Evolutionary conservation across 2,329 filamentous ascomycete genomes (phyloP).

Genomic region (Samsoniella hepiali): DNA sequence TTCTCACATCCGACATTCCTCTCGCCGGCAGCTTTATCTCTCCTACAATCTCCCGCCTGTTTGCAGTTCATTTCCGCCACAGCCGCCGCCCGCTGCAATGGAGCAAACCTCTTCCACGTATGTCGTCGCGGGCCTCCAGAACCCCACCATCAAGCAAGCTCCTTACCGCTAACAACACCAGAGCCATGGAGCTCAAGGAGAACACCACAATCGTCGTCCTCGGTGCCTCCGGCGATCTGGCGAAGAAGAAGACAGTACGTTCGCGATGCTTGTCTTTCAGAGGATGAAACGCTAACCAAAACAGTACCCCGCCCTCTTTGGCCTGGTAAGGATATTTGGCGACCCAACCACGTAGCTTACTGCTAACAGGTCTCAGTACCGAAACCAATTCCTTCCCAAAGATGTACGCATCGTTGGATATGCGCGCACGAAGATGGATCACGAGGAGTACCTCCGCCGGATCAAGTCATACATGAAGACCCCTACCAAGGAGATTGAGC

Average conservation of each 20-base stretch:
- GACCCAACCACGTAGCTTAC: neutral
- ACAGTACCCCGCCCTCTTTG: slow-evolving; percentile 94
- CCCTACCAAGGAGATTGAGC: slow-evolving; percentile 93
- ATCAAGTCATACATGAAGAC: slow-evolving; percentile 99
- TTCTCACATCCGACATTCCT: neutral
- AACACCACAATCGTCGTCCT: slow-evolving; percentile 97
- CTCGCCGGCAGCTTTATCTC: neutral
- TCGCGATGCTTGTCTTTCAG: slow-evolving; percentile 17
- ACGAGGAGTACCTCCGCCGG: slow-evolving; percentile 87
- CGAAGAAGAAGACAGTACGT: slow-evolving; percentile 98
- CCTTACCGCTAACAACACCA: slow-evolving; percentile 35
- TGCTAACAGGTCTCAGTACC: slow-evolving; percentile 61
- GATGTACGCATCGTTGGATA: slow-evolving; percentile 97
- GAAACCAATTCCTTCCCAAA: slow-evolving; percentile 97
- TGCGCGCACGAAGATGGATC: slow-evolving; percentile 99
- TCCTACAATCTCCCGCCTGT: neutral
- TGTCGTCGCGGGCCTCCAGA: slow-evolving; percentile 33
- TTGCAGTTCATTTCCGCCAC: slow-evolving; percentile 6
- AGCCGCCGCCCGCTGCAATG: slow-evolving; percentile 18
- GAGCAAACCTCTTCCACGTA: slow-evolving; percentile 28
- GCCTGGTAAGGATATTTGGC: slow-evolving; percentile 67
- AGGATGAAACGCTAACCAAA: slow-evolving; percentile 28
- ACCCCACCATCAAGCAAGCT: slow-evolving; percentile 19
- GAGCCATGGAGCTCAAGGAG: slow-evolving; percentile 92
- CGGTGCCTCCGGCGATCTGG: slow-evolving; percentile 93